Base-by-base conservation (phyloP, 1,139 yeast species). In the Groenewaldozyma sp. region DNA sequence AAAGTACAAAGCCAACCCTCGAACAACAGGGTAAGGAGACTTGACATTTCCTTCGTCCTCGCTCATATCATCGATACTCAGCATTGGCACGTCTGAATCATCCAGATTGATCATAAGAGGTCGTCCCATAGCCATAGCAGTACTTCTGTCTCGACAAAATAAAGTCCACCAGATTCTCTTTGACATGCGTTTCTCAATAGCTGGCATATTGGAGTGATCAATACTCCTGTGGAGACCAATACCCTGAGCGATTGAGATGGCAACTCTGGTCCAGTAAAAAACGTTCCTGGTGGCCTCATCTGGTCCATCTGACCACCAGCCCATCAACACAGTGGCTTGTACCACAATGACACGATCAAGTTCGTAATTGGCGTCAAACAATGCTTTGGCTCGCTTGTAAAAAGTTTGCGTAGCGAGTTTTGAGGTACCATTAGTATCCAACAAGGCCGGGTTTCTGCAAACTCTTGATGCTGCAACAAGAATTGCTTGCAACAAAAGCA, bases 111-210 rank as follows among this genome's bases (percentile, higher is more conserved):
- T 78, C 47, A 73, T 68, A 9, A 74, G 66, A 0, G 94, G 93
- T 46, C 91, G 67, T 13, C 93, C 91, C 59, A 79, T 77, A 0
- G 88, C 86, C 41, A 81, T 72, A n/a, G 84, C 78, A 3, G 77
- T 76, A 42, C 74, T 68, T 17, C 87, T 64, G 58, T 82, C 94
- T 51, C 82, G 77, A 45, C 76, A 75, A 56, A 80, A 81, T 21
- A 82, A 62, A 44, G 80, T 70, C 94, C 94, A 83, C 88, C 91
- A 83, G 18, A 82, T 70, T 37, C 87, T 65, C 48, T 80, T 70
- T 75, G 83, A 77, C 41, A 77, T 62, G 43, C 74, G 71, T 53
- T 74, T 73, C 42, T 78, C 82, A 17, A 68, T 62, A 2, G 55
- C 48, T 28, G 63, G 48, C 43, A 59, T 50, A 22, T 52, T 52